Percentiles rank a stretch among this genome's conserved stretches.
These are phyloP conservation scores for Amaranthus tricolor DNA, from an alignment of 179 eudicot genomes.

Conservation along the genomic window DNA sequence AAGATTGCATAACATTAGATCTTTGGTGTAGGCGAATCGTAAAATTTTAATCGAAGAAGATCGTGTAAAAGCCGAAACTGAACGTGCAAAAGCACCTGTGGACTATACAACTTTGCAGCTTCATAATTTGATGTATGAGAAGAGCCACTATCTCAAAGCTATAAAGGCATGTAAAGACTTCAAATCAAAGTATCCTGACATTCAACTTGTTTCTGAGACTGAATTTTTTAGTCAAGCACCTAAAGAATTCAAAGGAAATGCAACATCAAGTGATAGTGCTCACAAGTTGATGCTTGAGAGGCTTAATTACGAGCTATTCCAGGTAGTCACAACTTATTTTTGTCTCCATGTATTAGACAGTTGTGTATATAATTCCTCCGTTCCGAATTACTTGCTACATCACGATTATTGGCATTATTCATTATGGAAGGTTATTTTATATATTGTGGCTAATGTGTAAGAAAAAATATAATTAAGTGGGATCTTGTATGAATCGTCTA, in stretches of 20 bases:
- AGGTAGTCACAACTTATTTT: slow-evolving; percentile 38
- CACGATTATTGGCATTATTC: neutral
- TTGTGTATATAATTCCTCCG: neutral
- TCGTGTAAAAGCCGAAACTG: slow-evolving; percentile 79
- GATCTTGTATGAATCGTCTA: too few species aligned
- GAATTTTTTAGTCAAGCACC: slow-evolving; percentile 84
- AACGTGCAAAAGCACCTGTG: slow-evolving; percentile 85
- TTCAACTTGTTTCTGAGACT: slow-evolving; percentile 86
- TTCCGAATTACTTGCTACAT: neutral
- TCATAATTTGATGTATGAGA: slow-evolving; percentile 94
- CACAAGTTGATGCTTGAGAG: slow-evolving; percentile 88
- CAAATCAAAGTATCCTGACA: slow-evolving; percentile 90
- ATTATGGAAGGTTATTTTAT: too few species aligned
- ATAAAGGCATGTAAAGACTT: slow-evolving; percentile 96
- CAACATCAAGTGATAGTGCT: slow-evolving; percentile 57
- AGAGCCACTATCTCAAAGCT: slow-evolving; percentile 89
- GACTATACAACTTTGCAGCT: slow-evolving; percentile 92
- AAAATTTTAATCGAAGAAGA: slow-evolving; percentile 87
- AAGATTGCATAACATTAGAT: slow-evolving; percentile 11
- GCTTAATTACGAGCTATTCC: slow-evolving; percentile 84
- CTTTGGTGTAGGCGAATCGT: slow-evolving; percentile 71
- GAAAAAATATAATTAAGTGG: too few species aligned
- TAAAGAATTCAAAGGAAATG: slow-evolving; percentile 59
- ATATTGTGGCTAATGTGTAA: too few species aligned
- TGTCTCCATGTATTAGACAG: neutral